These are phyloP conservation scores for Solanum etuberosum DNA, from an alignment of 257 asterid genomes.

Conservation along the genomic window DNA sequence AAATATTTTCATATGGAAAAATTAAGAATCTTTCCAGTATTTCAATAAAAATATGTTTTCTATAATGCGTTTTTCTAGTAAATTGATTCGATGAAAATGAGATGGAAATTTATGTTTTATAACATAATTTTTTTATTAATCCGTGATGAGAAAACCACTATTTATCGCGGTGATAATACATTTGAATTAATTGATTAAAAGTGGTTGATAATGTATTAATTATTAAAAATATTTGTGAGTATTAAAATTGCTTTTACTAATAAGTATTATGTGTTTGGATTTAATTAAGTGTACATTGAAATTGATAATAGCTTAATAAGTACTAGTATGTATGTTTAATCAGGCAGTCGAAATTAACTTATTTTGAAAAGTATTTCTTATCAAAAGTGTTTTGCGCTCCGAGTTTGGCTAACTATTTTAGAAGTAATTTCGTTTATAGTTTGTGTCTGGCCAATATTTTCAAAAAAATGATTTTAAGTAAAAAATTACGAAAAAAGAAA, in stretches of 20 bases:
- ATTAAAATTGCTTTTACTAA: too few species aligned
- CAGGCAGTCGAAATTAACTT: background rate
- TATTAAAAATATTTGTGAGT: background rate
- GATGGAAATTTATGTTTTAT: too few species aligned
- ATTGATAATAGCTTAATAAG: background rate
- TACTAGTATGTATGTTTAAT: background rate
- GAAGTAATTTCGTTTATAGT: background rate
- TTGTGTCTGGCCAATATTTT: background rate
- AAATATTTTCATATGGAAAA: too few species aligned
- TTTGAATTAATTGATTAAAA: background rate
- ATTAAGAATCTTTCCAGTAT: too few species aligned
- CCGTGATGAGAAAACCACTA: background rate
- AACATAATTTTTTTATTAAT: too few species aligned
- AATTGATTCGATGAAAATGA: background rate
- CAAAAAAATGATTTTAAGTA: too few species aligned
- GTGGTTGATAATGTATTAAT: too few species aligned
- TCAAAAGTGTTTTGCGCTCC: too few species aligned
- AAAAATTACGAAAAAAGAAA: too few species aligned
- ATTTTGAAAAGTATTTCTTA: background rate
- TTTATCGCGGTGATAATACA: background rate
- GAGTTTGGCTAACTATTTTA: too few species aligned
- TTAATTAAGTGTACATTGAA: background rate
- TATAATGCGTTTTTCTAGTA: background rate
- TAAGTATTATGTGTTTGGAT: background rate
- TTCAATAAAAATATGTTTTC: too few species aligned